Conservation (phyloP, 345 rosid species). For the Eutrema japonicum region DNA sequence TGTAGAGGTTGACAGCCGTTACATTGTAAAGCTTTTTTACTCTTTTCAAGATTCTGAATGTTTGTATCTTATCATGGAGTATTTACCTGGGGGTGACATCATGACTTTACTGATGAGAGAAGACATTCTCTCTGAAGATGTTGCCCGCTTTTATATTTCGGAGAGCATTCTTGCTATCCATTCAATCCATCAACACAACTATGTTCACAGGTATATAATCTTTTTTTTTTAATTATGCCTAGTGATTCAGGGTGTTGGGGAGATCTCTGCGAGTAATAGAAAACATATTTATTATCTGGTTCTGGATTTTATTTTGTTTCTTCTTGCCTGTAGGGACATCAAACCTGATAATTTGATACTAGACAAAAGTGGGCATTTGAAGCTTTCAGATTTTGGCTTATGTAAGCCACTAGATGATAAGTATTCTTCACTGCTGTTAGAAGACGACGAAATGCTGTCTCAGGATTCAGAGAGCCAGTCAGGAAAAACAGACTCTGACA, state of each 20-base stretch:
- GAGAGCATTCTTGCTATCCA: constrained; percentile 89
- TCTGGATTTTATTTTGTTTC: constrained; percentile 23
- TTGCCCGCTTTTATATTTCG: constrained; percentile 89
- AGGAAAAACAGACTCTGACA: constrained; percentile 54
- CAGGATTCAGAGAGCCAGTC: constrained; percentile 56
- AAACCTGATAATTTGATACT: constrained; percentile 96
- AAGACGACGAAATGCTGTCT: constrained; percentile 65
- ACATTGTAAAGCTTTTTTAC: constrained; percentile 86
- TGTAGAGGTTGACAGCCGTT: constrained; percentile 96
- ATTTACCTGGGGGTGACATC: constrained; percentile 98
- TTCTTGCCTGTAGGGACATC: constrained; percentile 74
- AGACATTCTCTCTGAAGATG: constrained; percentile 91
- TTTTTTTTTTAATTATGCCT: constrained; percentile 1
- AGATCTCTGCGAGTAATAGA: neutral
- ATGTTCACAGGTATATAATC: constrained; percentile 69
- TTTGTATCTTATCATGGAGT: constrained; percentile 97
- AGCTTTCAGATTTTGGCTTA: constrained; percentile 99
- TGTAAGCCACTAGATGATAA: constrained; percentile 96
- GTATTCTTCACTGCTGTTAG: constrained; percentile 79
- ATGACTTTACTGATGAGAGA: constrained; percentile 99
- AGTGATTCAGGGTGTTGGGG: constrained; percentile 15
- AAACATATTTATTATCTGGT: neutral
- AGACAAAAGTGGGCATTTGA: constrained; percentile 92
- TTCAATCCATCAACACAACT: constrained; percentile 84
- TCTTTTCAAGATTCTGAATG: constrained; percentile 97